Percentiles rank a stretch among this genome's conserved stretches.
phyloP scores from a whole-genome alignment of 495 filamentous ascomycete species.

The Podospora australis region DNA sequence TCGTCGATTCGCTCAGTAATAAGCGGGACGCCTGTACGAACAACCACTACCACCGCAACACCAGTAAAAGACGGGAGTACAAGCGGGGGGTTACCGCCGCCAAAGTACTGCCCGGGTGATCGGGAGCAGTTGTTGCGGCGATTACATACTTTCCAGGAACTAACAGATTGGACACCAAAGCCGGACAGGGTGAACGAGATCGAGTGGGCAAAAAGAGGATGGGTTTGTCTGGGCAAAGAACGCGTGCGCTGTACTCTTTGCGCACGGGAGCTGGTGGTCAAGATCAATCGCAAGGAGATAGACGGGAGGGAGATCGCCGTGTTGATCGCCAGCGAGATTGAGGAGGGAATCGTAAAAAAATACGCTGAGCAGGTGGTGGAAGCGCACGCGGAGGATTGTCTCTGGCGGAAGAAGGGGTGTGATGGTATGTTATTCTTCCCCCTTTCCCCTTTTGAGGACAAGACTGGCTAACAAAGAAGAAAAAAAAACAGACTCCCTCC shows the following conservation, averaged over 20 bases:
- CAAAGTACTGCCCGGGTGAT: constrained; percentile 71
- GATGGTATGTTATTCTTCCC: constrained; percentile 71
- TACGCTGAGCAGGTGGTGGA: constrained; percentile 65
- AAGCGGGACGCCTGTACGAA: constrained; percentile 11
- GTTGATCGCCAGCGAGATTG: constrained; percentile 44
- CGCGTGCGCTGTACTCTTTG: constrained; percentile 80
- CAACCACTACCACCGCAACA: not conserved
- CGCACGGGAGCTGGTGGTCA: constrained; percentile 72
- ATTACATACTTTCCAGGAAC: constrained; percentile 79
- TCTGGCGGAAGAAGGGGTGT: constrained; percentile 80
- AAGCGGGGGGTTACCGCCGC: constrained; percentile 1
- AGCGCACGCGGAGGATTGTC: constrained; percentile 76
- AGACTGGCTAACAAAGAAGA: no score
- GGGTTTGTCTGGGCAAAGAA: constrained; percentile 77
- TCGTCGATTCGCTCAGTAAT: no score
- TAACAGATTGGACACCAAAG: constrained; percentile 82
- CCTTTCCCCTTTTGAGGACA: no score
- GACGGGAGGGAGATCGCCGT: constrained; percentile 56
- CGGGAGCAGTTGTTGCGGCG: constrained; percentile 74
- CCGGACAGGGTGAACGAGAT: constrained; percentile 80
- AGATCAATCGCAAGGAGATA: constrained; percentile 62
- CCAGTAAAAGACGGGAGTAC: not conserved
- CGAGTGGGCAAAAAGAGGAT: constrained; percentile 91
- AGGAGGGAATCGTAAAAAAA: constrained; percentile 66
- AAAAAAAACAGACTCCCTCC: constrained; percentile 38